These are phyloP conservation scores for Physaria fendleri DNA, from an alignment of 345 rosid genomes.

Conservation along the genomic window DNA sequence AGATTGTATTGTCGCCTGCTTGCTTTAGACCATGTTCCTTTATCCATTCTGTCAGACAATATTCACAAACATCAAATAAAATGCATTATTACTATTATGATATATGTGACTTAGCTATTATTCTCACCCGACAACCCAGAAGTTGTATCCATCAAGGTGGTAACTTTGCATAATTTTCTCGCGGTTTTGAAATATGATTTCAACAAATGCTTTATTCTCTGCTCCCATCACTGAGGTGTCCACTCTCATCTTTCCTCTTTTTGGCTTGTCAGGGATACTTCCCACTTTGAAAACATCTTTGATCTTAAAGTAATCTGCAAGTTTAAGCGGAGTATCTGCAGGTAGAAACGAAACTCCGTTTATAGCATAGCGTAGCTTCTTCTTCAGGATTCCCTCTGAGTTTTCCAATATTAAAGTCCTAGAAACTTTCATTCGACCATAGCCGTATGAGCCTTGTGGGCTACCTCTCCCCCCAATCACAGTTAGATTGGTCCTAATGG, in stretches of 20 bases:
- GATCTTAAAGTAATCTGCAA: conserved; percentile 78
- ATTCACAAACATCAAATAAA: too few relatives aligned
- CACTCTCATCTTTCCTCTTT: conserved; percentile 28
- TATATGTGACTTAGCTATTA: neutral
- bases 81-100: too few relatives aligned
- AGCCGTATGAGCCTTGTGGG: conserved; percentile 88
- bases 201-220: conserved; percentile 48
- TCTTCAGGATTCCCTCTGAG: conserved; percentile 45
- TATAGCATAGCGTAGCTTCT: conserved; percentile 68
- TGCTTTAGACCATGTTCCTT: conserved; percentile 59
- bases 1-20: conserved; percentile 68
- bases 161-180: conserved; percentile 70
- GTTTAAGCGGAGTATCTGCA: conserved; percentile 69
- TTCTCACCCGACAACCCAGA: conserved; percentile 84
- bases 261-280: conserved; percentile 50
- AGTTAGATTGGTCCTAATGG: conserved; percentile 64
- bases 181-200: conserved; percentile 66
- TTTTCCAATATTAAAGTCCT: conserved; percentile 55
- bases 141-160: conserved; percentile 75
- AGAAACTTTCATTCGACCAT: conserved; percentile 54
- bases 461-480: conserved; percentile 88
- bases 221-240: conserved; percentile 79
- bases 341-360: conserved; percentile 61
- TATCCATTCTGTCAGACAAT: conserved; percentile 52
- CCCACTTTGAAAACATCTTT: conserved; percentile 56